phyloP scores from a whole-genome alignment of 208 protist species.

The Blastocrithidia nonstop region DNA sequence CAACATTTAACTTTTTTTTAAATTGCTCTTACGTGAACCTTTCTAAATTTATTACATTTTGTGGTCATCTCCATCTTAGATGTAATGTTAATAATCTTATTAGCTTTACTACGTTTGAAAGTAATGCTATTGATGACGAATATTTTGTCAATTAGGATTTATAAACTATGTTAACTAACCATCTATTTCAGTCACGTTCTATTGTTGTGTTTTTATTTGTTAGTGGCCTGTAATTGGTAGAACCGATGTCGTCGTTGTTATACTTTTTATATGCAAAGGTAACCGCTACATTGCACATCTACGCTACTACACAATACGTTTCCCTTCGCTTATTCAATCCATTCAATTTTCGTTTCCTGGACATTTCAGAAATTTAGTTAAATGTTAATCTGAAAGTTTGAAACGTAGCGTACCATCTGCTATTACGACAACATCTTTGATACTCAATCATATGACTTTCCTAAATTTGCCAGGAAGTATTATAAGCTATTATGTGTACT shows the following conservation, averaged over 20 bases:
- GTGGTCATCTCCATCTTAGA: no score
- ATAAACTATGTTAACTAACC: constrained; percentile 6
- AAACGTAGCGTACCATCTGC: constrained; percentile 29
- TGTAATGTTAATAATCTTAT: constrained; percentile 9
- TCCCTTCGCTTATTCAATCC: constrained; percentile 17
- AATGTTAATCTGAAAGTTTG: constrained; percentile 67
- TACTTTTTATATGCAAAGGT: constrained; percentile 22
- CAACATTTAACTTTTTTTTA: no score
- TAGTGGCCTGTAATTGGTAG: no score
- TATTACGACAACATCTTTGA: constrained; percentile 66
- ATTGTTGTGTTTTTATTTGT: no score
- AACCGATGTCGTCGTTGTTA: constrained; percentile 41
- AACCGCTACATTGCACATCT: constrained; percentile 24
- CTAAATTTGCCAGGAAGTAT: constrained; percentile 72
- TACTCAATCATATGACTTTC: constrained; percentile 77
- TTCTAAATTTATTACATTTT: no score
- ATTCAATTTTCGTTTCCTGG: constrained; percentile 18
- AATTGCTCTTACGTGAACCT: no score
- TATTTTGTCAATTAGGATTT: constrained; percentile 65
- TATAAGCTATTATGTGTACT: constrained; percentile 20
- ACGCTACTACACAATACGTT: constrained; percentile 15
- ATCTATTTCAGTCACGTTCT: no score
- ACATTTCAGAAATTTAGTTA: constrained; percentile 37
- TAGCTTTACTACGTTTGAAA: constrained; percentile 46
- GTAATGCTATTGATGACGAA: constrained; percentile 55